Conservation (phyloP, 257 asterid genomes). For the Petunia axillaris region DNA sequence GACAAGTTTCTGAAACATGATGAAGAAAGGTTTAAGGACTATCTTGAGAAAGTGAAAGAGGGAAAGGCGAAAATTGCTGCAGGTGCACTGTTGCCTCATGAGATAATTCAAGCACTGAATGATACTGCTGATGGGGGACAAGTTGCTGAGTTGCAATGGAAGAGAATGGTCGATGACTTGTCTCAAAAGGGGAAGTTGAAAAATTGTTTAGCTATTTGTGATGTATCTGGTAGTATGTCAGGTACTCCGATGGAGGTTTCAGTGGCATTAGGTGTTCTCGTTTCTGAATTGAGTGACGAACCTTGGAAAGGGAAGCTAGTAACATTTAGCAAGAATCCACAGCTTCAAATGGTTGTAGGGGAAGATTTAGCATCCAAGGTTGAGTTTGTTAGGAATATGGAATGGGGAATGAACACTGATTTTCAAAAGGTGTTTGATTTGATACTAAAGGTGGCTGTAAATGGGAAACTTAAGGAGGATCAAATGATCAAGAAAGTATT, state of each 20-base stretch:
- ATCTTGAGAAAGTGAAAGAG: conserved; percentile 40
- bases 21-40: conserved; percentile 40
- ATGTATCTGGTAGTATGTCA: conserved; percentile 49
- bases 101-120: conserved; percentile 38
- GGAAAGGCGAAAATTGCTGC: conserved; percentile 55
- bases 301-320: conserved; percentile 62
- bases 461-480: conserved; percentile 42
- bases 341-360: conserved; percentile 40
- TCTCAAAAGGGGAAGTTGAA: conserved; percentile 44
- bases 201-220: conserved; percentile 53
- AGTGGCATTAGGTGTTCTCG: conserved; percentile 52
- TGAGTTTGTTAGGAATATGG: conserved; percentile 41
- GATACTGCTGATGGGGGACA: conserved; percentile 28
- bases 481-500: conserved; percentile 51
- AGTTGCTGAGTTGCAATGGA: conserved; percentile 62
- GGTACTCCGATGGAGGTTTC: conserved; percentile 62
- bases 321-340: conserved; percentile 46
- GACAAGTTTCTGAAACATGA: conserved; percentile 46
- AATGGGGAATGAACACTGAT: conserved; percentile 44
- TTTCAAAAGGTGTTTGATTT: conserved; percentile 54
- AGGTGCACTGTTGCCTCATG: conserved; percentile 60
- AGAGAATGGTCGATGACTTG: conserved; percentile 53
- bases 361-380: conserved; percentile 40
- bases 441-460: conserved; percentile 48
- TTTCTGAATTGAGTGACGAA: conserved; percentile 54